Base-by-base conservation (phyloP, 148 eudicot genomes). In the Rhododendron kiyosumense region DNA sequence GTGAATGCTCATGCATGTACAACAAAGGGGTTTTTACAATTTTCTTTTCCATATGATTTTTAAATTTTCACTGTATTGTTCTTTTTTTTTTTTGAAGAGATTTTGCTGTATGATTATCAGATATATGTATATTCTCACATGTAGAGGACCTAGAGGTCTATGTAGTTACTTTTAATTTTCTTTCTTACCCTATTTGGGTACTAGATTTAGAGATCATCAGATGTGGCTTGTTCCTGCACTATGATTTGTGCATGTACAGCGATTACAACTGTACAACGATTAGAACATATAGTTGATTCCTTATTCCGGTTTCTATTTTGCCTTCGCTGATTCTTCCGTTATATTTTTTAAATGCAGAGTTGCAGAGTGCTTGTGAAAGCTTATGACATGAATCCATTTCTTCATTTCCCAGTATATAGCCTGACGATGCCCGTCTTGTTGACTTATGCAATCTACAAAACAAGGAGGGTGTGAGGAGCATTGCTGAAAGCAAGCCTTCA, bases 341-440 rank as follows among this genome's bases (percentile, higher is more conserved):
- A 24, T 26, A 26, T 75, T 81, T 69, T 81, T 34, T 45, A 20
- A 45, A 51, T 88, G 87, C 98, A 96, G 99, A 96, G 84, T 81
- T 91, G 95, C 89, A 91, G 92, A 86, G 88, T 88, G 78, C 92
- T 96, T 54, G 84, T 89, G 88, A 96, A 92, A 88, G 99, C 97
- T 3, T 96, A 92, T 75, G 96, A 94, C 89, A 94, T 95, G 94
- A 96, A 94, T 84, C 96, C 95, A 2, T n/a, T 95, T 15, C 69
- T 93, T 83, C 98, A 96, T 89, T 96, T 92, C 86, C 97, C 99
- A 13, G 84, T 93, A 30, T 96, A 93, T 86, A 76, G 93, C 88
- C 81, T 95, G 81, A 88, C 87, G 36, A 85, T 96, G 76, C 99
- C 99, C 12, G 85, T 94, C 30, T 88, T 95, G 88, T 86, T 96